Conservation (phyloP, 441 rosid genomes). For the Geranium incanum region DNA sequence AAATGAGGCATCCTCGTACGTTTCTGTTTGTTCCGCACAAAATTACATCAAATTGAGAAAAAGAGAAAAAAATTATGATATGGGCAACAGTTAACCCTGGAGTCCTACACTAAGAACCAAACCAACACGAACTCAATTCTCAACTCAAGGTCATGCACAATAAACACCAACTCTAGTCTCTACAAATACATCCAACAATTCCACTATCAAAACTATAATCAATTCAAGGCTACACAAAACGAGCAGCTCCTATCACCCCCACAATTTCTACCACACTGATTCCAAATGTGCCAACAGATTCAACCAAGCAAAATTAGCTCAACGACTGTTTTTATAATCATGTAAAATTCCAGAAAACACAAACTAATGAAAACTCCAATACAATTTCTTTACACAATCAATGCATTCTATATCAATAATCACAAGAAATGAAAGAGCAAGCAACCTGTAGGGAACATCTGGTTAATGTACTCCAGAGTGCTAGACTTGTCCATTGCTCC, state of each 20-base stretch:
- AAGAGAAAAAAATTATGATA: no score
- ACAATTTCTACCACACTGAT: background rate
- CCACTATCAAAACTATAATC: background rate
- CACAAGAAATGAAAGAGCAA: background rate
- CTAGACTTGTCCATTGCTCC: slow-evolving; percentile 76
- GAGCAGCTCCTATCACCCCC: background rate
- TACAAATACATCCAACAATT: background rate
- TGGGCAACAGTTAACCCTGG: background rate
- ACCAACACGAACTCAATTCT: background rate
- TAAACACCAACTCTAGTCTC: background rate
- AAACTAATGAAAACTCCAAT: background rate
- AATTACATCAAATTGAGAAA: background rate
- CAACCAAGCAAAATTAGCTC: background rate
- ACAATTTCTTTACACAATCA: background rate
- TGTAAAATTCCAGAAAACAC: background rate
- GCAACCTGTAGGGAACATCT: slow-evolving; percentile 97
- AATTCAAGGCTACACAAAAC: background rate
- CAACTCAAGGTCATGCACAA: background rate
- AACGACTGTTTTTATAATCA: background rate
- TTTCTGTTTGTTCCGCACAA: background rate
- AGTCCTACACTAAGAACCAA: background rate
- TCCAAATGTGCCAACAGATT: background rate
- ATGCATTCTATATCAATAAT: background rate
- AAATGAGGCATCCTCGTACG: background rate
- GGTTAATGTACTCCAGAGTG: slow-evolving; percentile 90